Conservation (phyloP, 345 rosid genomes). For the Turritis glabra region DNA sequence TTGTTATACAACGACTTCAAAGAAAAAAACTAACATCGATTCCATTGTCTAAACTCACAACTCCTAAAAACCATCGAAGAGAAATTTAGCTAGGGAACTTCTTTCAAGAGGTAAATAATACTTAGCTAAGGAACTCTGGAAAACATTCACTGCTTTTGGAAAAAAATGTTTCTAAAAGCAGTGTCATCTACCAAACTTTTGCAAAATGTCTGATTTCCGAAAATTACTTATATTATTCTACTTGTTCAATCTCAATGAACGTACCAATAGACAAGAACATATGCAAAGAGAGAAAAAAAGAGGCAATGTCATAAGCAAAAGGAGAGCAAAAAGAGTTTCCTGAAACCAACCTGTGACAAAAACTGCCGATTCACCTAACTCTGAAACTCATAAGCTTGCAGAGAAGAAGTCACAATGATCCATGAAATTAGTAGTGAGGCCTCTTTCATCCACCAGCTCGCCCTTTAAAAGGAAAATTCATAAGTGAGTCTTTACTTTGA, state of each 20-base stretch:
- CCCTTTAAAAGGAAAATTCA: neutral
- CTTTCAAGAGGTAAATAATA: slow-evolving; percentile 16
- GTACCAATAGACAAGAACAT: neutral
- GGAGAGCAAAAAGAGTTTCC: neutral
- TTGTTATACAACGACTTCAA: neutral
- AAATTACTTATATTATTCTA: neutral
- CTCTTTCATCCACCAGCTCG: neutral
- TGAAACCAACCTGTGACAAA: neutral
- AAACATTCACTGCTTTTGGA: neutral
- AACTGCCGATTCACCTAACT: neutral
- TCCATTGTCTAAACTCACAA: neutral
- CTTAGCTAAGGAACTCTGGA: neutral
- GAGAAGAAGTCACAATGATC: neutral
- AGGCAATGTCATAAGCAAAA: neutral
- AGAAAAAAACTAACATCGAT: neutral
- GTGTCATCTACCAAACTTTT: neutral
- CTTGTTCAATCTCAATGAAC: neutral
- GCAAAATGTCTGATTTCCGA: neutral
- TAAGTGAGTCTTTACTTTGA: neutral
- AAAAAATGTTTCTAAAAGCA: no score
- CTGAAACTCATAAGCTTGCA: neutral
- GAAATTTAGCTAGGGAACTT: neutral
- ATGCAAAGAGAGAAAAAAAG: neutral
- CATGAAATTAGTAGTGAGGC: neutral
- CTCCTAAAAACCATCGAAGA: neutral